These are phyloP conservation scores for Hansenula lynferdii DNA, from an alignment of 1,139 yeast species.

Conservation along the genomic window DNA sequence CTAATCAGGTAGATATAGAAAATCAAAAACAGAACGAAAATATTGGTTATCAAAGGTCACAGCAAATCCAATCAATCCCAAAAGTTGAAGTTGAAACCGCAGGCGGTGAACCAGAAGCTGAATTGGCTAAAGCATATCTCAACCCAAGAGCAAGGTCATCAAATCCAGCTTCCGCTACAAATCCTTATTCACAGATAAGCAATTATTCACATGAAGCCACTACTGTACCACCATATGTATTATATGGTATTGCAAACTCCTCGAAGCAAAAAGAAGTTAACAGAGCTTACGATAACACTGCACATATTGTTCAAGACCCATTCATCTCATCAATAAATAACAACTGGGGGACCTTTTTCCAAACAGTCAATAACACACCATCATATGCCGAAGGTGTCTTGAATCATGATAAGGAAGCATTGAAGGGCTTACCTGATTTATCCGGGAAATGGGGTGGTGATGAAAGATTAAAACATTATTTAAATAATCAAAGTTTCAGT, in stretches of 20 bases:
- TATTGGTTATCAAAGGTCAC: constrained; percentile 18
- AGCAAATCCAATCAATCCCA: constrained; percentile 17
- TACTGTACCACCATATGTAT: constrained; percentile 51
- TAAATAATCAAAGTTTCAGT: constrained; percentile 28
- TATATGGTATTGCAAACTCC: constrained; percentile 47
- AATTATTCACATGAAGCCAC: constrained; percentile 28
- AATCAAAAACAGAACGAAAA: no score
- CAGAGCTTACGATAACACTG: constrained; percentile 11
- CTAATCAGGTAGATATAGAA: no score
- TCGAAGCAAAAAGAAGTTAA: constrained; percentile 18
- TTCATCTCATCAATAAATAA: constrained; percentile 23
- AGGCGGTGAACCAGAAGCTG: not conserved
- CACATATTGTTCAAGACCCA: constrained; percentile 21
- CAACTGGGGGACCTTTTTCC: constrained; percentile 24
- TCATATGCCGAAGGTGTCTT: constrained; percentile 23
- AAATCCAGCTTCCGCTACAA: constrained; percentile 11
- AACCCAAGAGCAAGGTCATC: not conserved
- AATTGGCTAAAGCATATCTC: not conserved
- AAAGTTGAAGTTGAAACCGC: not conserved
- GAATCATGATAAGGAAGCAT: constrained; percentile 17
- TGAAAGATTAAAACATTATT: constrained; percentile 50
- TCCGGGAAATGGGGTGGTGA: constrained; percentile 68
- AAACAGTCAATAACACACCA: constrained; percentile 24
- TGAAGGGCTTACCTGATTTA: constrained; percentile 26
- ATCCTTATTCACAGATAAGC: constrained; percentile 10